Percentiles rank a stretch among this genome's conserved stretches.
Conservation (phyloP, 225 moss, liverwort and hornwort genomes). For the Pseudoscleropodium purum region DNA sequence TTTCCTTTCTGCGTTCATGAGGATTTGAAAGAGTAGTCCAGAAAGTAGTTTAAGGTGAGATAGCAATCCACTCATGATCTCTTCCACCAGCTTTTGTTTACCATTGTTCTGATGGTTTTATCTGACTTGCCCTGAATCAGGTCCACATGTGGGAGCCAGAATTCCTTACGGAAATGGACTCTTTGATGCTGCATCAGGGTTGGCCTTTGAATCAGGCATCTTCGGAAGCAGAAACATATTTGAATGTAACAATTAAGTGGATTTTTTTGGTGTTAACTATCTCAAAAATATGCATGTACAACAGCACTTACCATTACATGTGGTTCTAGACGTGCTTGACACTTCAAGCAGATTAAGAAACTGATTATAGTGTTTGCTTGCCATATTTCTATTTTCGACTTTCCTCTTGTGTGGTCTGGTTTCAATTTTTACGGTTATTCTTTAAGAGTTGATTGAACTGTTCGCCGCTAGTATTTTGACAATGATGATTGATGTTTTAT, state of each 20-base stretch:
- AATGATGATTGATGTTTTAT: neutral
- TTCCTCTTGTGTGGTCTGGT: neutral
- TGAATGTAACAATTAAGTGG: neutral
- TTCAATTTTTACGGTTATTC: neutral
- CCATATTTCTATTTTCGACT: neutral
- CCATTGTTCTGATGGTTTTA: neutral
- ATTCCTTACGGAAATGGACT: neutral
- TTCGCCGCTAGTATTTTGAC: neutral
- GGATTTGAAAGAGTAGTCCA: neutral
- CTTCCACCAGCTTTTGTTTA: neutral
- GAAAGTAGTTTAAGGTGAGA: neutral
- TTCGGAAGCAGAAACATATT: neutral
- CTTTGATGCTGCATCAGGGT: neutral
- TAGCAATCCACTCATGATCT: neutral
- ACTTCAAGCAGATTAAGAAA: constrained; percentile 10
- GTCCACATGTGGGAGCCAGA: neutral
- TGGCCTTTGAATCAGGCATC: neutral
- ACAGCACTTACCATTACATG: constrained; percentile 2
- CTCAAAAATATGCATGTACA: constrained; percentile 13
- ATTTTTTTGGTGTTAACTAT: neutral
- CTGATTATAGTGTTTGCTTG: neutral
- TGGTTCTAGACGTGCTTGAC: constrained; percentile 12
- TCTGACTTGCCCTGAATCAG: neutral
- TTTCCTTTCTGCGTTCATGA: neutral
- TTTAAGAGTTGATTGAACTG: neutral